Evolutionary conservation across 306 rosid species (phyloP), one percentile per base, ranked within the genome.

Genomic region (Dryas drummondii): DNA sequence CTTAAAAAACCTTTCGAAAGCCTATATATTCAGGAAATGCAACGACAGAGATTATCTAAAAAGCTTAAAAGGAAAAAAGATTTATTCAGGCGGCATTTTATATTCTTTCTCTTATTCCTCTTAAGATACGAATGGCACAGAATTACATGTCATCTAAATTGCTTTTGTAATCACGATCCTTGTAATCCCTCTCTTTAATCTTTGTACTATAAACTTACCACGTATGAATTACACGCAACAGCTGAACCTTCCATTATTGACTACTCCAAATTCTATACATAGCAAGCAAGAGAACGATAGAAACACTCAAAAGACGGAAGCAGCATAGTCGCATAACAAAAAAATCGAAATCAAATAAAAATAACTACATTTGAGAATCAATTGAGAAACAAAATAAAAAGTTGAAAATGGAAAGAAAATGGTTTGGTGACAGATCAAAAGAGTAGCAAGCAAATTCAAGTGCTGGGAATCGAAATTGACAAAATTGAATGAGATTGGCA

Each of bases 401-500:
- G 26, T 7, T 16, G 0, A 48, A 74, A 17, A 66, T 14, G 0
- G 3, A 26, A 19, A 17, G 41, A 52, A 22, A 7, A 16, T 45
- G 46, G 15, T 59, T 5, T 52, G 64, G 49, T 15, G 3, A 55
- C 17, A 52, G 45, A 46, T 11, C 53, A 37, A 54, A 22, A 46
- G 73, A 48, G 37, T 32, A 1, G 37, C 12, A 4, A 11, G 32
- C 42, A 67, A 66, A 76, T 72, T 52, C 59, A 26, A 41, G 57
- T 2, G 0, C 55, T 7, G 9, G 44, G 56, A 56, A 27, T 22
- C 78, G 27, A 68, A 82, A 63, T 27, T 70, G 53, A 71, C 19
- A 14, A 60, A n/a, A 5, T 5, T 7, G 37, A 10, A 57, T 1
- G 10, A 50, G 45, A 52, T 40, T 45, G 26, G 8, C 66, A 42